These are phyloP conservation scores for Didymosphaeria variabile DNA, from an alignment of 2,329 filamentous ascomycete species.

Conservation along the genomic window DNA sequence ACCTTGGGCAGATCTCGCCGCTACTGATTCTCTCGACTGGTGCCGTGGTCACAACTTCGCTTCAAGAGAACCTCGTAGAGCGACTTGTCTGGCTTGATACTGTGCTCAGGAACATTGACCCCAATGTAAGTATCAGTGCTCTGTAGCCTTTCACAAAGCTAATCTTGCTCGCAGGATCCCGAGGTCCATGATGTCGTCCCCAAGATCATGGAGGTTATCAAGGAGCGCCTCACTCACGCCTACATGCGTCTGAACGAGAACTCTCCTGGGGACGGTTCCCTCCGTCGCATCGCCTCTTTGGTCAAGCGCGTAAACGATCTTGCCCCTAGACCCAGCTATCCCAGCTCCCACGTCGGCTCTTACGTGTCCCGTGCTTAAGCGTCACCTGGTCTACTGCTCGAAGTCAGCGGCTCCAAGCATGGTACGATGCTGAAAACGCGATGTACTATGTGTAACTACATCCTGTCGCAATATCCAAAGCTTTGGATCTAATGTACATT, in stretches of 20 bases:
- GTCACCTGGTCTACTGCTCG: slow-evolving; percentile 14
- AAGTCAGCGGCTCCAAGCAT: slow-evolving; percentile 15
- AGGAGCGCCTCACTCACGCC: slow-evolving; percentile 63
- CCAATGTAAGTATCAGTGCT: slow-evolving; percentile 54
- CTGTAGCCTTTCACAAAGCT: slow-evolving; percentile 16
- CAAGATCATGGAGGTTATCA: slow-evolving; percentile 68
- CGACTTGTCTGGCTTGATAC: slow-evolving; percentile 68
- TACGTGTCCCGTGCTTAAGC: slow-evolving; percentile 10
- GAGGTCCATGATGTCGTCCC: slow-evolving; percentile 66
- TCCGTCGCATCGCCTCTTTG: slow-evolving; percentile 61
- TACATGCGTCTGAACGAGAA: slow-evolving; percentile 66
- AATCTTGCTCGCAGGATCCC: slow-evolving; percentile 52
- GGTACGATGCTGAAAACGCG: slow-evolving; percentile 42
- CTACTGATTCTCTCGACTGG: slow-evolving; percentile 69
- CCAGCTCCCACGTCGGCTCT: slow-evolving; percentile 23
- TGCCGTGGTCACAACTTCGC: slow-evolving; percentile 67
- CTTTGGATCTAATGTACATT: slow-evolving; percentile 8
- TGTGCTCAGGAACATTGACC: slow-evolving; percentile 64
- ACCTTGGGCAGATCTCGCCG: slow-evolving; percentile 63
- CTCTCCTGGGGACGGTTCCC: slow-evolving; percentile 60
- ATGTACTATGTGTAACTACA: slow-evolving; percentile 14
- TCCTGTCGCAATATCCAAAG: background rate
- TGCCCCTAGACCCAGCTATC: slow-evolving; percentile 32
- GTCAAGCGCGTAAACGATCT: slow-evolving; percentile 45
- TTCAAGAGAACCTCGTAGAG: slow-evolving; percentile 62